These are phyloP conservation scores for Zygoascus bituminiphila DNA, from an alignment of 805 yeast genomes.

Conservation along the genomic window DNA sequence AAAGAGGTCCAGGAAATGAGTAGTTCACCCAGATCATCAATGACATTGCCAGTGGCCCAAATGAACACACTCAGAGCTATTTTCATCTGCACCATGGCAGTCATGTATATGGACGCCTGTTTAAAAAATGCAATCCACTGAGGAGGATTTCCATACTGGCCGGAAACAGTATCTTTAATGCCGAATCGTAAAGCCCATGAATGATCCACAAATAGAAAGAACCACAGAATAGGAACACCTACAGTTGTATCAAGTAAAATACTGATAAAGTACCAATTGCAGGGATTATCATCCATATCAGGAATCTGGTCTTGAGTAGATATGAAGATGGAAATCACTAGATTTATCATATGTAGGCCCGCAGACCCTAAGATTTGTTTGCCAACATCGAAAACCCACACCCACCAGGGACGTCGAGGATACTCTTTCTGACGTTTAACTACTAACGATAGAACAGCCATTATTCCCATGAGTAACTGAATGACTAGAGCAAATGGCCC, in stretches of 20 bases:
- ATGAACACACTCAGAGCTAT: slow-evolving; percentile 44
- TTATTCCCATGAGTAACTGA: slow-evolving; percentile 66
- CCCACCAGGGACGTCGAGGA: slow-evolving; percentile 80
- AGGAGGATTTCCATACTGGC: slow-evolving; percentile 63
- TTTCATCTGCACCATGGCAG: slow-evolving; percentile 59
- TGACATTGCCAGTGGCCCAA: slow-evolving; percentile 42
- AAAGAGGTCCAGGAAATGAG: slow-evolving; percentile 76
- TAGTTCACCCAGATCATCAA: slow-evolving; percentile 64
- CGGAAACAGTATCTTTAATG: slow-evolving; percentile 37
- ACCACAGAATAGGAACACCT: slow-evolving; percentile 79
- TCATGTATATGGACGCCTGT: slow-evolving; percentile 61
- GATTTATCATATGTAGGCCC: slow-evolving; percentile 73
- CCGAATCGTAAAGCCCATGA: slow-evolving; percentile 37
- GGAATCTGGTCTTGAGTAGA: slow-evolving; percentile 26
- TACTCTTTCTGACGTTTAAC: slow-evolving; percentile 69
- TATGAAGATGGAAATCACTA: slow-evolving; percentile 55
- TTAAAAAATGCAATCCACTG: slow-evolving; percentile 55
- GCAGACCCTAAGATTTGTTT: slow-evolving; percentile 86
- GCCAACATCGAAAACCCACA: slow-evolving; percentile 84
- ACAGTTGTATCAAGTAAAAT: slow-evolving; percentile 85
- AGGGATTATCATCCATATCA: slow-evolving; percentile 51
- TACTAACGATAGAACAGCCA: slow-evolving; percentile 66
- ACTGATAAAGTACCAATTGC: slow-evolving; percentile 91
- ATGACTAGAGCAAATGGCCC: slow-evolving; percentile 83
- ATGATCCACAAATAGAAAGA: slow-evolving; percentile 41